A percentile compares a stretch with the other conserved stretches of the same genome.
phyloP scores from a whole-genome alignment of 495 filamentous ascomycete genomes.

The Lophiotrema nucula region DNA sequence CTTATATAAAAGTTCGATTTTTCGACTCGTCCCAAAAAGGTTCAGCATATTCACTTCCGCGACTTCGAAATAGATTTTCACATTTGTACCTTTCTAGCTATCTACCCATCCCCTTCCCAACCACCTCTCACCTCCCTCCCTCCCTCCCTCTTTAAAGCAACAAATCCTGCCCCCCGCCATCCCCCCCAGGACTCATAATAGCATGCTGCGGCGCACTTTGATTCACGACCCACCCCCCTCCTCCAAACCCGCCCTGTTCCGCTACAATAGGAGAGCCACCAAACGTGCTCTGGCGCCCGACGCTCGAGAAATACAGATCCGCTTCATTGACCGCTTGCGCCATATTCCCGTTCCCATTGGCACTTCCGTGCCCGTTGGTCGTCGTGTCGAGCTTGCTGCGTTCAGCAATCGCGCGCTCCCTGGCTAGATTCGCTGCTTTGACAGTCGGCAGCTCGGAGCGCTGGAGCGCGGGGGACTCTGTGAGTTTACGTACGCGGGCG shows the following conservation, averaged over 20 bases:
- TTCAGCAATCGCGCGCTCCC: slow-evolving; percentile 19
- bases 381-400: slow-evolving; percentile 15
- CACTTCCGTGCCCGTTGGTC: slow-evolving; percentile 33
- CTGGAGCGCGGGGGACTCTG: slow-evolving; percentile 82
- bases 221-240: slow-evolving; percentile 60
- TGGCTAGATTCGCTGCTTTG: slow-evolving; percentile 49
- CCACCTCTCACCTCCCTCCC: too few species aligned
- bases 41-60: too few species aligned
- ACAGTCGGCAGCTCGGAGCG: slow-evolving; percentile 43
- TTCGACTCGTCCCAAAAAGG: too few species aligned
- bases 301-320: slow-evolving; percentile 46
- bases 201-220: slow-evolving; percentile 63
- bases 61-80: too few species aligned
- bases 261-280: slow-evolving; percentile 42
- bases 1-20: too few species aligned
- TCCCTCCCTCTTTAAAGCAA: slow-evolving; percentile 34
- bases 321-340: slow-evolving; percentile 40
- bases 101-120: too few species aligned
- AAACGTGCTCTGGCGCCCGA: slow-evolving; percentile 44
- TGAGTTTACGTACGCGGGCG: slow-evolving; percentile 73
- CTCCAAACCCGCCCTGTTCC: slow-evolving; percentile 34
- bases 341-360: slow-evolving; percentile 7
- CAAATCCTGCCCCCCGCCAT: slow-evolving; percentile 53
- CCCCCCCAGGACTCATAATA: slow-evolving; percentile 49
- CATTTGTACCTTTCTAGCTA: too few species aligned